Conservation (phyloP, 306 rosid species). For the Parietaria judaica region DNA sequence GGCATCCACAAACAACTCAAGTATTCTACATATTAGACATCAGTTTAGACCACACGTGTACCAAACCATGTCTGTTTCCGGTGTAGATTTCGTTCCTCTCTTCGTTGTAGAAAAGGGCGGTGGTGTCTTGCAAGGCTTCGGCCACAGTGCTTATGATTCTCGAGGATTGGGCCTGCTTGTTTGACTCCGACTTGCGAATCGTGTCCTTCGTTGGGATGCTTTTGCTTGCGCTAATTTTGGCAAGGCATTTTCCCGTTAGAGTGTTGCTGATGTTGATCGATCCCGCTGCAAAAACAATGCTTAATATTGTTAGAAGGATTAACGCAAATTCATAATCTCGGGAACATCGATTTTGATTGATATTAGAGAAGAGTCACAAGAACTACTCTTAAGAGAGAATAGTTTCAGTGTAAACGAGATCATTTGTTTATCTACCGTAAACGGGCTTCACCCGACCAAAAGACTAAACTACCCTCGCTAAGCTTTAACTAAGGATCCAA, state of each 20-base stretch:
- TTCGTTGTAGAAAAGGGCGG: slow-evolving; percentile 84
- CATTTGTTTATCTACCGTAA: too few relatives aligned
- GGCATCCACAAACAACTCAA: slow-evolving; percentile 32
- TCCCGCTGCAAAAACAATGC: slow-evolving; percentile 51
- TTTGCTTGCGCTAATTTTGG: slow-evolving; percentile 57
- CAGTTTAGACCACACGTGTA: slow-evolving; percentile 93
- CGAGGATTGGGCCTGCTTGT: slow-evolving; percentile 32
- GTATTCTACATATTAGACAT: slow-evolving; percentile 16
- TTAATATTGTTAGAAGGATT: slow-evolving; percentile 13
- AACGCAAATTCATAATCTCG: too few relatives aligned
- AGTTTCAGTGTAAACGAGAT: too few relatives aligned
- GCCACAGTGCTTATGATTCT: slow-evolving; percentile 59
- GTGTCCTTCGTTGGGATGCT: slow-evolving; percentile 20
- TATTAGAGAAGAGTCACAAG: too few relatives aligned
- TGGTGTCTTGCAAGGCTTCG: slow-evolving; percentile 85
- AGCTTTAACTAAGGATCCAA: too few relatives aligned
- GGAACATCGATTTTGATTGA: too few relatives aligned
- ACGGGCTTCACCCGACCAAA: too few relatives aligned
- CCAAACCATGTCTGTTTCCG: slow-evolving; percentile 69
- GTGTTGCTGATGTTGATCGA: slow-evolving; percentile 89
- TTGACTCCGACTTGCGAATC: slow-evolving; percentile 28
- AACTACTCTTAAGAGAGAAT: too few relatives aligned
- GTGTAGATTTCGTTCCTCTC: slow-evolving; percentile 88
- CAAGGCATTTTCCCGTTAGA: slow-evolving; percentile 79
- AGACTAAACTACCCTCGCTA: too few relatives aligned